phyloP scores from a whole-genome alignment of 805 yeast genomes.

The Candida fluviatilis region DNA sequence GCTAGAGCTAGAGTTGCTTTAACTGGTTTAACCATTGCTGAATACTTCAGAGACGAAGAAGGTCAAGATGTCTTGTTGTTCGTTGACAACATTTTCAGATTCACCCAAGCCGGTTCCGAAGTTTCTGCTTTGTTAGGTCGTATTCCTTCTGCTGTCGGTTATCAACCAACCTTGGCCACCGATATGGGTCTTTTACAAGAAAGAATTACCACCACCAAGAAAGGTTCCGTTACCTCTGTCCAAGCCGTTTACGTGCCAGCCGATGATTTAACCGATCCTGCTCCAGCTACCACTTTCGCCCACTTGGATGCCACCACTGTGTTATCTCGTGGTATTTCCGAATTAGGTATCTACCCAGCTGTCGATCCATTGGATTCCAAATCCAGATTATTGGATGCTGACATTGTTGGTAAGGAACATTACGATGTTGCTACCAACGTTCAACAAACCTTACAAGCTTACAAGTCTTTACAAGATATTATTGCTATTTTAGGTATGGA shows the following conservation, averaged over 20 bases:
- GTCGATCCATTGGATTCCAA: constrained; percentile 99
- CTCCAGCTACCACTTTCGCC: constrained; percentile 99
- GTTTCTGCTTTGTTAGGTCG: constrained; percentile 99
- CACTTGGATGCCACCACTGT: constrained; percentile 99
- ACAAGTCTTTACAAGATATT: constrained; percentile 99
- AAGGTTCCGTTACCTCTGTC: constrained; percentile 99
- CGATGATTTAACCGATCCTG: constrained; percentile 99
- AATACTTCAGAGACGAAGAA: constrained; percentile 99
- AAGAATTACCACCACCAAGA: constrained; percentile 99
- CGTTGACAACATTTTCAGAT: constrained; percentile 99
- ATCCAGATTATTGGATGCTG: constrained; percentile 95
- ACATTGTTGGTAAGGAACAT: constrained; percentile 99
- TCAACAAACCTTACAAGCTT: constrained; percentile 98
- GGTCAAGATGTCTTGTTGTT: constrained; percentile 99
- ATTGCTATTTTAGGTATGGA: constrained; percentile 99
- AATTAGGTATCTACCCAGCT: constrained; percentile 99
- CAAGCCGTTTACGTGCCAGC: constrained; percentile 99
- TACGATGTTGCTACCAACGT: constrained; percentile 91
- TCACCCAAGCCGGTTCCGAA: constrained; percentile 99
- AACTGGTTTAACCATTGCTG: constrained; percentile 99
- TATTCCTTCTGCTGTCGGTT: constrained; percentile 99
- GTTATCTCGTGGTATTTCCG: constrained; percentile 99
- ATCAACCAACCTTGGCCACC: constrained; percentile 99
- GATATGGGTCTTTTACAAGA: constrained; percentile 99
- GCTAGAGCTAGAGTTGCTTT: constrained; percentile 99